Conservation (phyloP, 2,329 filamentous ascomycete genomes). For the Drechslerella stenobrocha region DNA sequence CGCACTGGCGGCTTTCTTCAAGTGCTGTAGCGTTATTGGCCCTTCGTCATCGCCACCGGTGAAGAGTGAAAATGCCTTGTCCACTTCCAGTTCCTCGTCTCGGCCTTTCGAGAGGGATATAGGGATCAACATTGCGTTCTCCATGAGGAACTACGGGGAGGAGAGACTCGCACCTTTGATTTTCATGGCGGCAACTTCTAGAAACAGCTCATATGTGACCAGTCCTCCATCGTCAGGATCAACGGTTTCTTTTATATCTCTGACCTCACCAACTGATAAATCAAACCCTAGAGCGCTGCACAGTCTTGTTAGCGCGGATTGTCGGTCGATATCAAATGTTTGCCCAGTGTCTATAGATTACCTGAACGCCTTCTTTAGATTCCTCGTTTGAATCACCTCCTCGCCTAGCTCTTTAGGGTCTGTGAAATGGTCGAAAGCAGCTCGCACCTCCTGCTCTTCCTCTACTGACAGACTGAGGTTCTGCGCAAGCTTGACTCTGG, state of each 20-base stretch:
- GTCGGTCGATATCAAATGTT: not conserved
- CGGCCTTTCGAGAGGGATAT: conserved; percentile 55
- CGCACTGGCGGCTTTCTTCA: conserved; percentile 76
- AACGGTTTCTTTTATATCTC: conserved; percentile 75
- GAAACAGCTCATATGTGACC: conserved; percentile 77
- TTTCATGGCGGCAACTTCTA: conserved; percentile 86
- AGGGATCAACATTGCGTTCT: not conserved
- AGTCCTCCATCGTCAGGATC: conserved; percentile 80
- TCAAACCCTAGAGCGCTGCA: conserved; percentile 77
- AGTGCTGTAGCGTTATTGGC: conserved; percentile 77
- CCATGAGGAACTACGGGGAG: not conserved
- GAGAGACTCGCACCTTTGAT: conserved; percentile 63
- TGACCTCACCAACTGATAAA: conserved; percentile 68
- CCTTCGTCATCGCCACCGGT: conserved; percentile 62
- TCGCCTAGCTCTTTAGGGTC: conserved; percentile 63
- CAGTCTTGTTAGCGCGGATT: conserved; percentile 2
- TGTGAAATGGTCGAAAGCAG: conserved; percentile 35
- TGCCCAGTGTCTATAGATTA: conserved; percentile 57
- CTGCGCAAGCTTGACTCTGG: conserved; percentile 39
- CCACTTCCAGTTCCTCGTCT: conserved; percentile 69
- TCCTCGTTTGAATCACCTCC: conserved; percentile 68
- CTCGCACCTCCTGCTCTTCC: conserved; percentile 36
- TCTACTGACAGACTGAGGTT: conserved; percentile 36
- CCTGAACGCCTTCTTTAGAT: conserved; percentile 73
- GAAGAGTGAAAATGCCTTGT: conserved; percentile 81